Conservation (phyloP, 768 basidiomycete species). For the Tremella mesenterica region DNA sequence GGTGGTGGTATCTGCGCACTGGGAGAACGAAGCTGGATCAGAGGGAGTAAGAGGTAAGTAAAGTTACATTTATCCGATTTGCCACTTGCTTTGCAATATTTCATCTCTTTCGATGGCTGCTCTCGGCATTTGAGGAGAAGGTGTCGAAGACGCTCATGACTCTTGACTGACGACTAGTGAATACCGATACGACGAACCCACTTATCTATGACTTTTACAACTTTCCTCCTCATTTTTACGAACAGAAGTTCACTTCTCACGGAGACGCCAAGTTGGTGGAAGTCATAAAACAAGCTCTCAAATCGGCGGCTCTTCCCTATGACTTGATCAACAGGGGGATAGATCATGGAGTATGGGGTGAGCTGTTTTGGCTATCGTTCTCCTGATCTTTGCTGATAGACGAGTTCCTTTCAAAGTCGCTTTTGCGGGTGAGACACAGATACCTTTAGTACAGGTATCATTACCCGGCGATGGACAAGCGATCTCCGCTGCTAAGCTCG, state of each 20-base stretch:
- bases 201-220: constrained; percentile 39
- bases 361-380: background rate
- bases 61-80: background rate
- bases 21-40: constrained; percentile 24
- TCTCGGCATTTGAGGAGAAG: too few species aligned
- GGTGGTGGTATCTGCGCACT: constrained; percentile 38
- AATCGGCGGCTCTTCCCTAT: constrained; percentile 2
- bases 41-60: constrained; percentile 24
- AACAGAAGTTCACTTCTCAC: constrained; percentile 20
- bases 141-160: too few species aligned
- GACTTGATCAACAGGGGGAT: constrained; percentile 14
- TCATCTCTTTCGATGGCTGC: background rate
- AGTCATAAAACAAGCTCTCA: constrained; percentile 19
- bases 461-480: constrained; percentile 24
- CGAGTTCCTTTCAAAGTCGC: constrained; percentile 31
- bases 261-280: too few species aligned
- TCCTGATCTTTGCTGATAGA: background rate
- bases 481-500: constrained; percentile 24
- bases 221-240: constrained; percentile 36
- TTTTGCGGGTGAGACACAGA: constrained; percentile 15
- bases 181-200: constrained; percentile 28
- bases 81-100: too few species aligned
- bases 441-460: constrained; percentile 34
- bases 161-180: constrained; percentile 17
- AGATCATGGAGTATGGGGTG: constrained; percentile 40